Conservation (phyloP, 2,329 filamentous ascomycete species). For the Cercospora nicotianae region DNA sequence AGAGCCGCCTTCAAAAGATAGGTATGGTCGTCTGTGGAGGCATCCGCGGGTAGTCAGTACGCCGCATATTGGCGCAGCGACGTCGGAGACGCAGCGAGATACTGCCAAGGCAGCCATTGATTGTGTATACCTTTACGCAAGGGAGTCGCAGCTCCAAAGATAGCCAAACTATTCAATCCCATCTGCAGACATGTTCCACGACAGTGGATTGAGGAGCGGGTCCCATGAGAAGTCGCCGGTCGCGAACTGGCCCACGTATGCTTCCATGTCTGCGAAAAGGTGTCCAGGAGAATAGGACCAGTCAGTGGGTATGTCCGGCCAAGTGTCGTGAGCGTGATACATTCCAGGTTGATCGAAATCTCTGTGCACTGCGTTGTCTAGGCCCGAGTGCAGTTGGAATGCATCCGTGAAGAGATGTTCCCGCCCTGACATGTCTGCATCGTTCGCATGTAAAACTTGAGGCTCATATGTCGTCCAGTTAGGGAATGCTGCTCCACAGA, state of each 20-base stretch:
- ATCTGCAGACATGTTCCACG: constrained; percentile 4
- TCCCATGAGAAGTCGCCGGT: constrained; percentile 14
- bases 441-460: not conserved
- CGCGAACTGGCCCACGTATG: constrained; percentile 15
- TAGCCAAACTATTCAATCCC: not conserved
- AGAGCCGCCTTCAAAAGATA: constrained; percentile 34
- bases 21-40: constrained; percentile 32
- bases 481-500: constrained; percentile 2
- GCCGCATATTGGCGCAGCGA: constrained; percentile 51
- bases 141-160: not conserved
- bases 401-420: not conserved
- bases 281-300: constrained; percentile 18
- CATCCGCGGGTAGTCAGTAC: constrained; percentile 40
- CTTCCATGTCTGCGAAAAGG: constrained; percentile 15
- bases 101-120: constrained; percentile 43
- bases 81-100: constrained; percentile 40
- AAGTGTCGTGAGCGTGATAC: not conserved
- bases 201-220: constrained; percentile 8
- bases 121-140: constrained; percentile 2
- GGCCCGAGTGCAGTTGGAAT: not conserved
- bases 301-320: not conserved
- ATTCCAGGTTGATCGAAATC: not conserved
- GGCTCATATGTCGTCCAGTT: constrained; percentile 7
- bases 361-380: not conserved
- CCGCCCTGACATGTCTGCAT: not conserved